phyloP scores from a whole-genome alignment of 805 yeast genomes.

The Ogataea philodendri region DNA sequence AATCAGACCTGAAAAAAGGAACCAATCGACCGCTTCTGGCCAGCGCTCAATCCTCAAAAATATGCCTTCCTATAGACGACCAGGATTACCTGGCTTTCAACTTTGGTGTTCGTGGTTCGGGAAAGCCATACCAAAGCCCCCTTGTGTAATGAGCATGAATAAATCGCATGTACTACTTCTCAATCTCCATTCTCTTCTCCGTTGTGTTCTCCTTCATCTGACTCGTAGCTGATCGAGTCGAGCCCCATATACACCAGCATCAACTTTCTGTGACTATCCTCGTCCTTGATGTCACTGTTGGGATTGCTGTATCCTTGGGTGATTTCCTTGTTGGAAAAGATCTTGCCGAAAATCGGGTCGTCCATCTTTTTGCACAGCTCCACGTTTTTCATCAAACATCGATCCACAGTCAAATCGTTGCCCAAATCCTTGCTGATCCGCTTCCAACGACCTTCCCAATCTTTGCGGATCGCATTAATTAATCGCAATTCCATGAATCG shows the following conservation, averaged over 20 bases:
- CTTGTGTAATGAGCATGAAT: slow-evolving; percentile 3
- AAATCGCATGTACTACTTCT: not conserved
- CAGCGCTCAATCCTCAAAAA: slow-evolving; percentile 3
- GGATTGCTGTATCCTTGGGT: slow-evolving; percentile 26
- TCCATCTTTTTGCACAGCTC: slow-evolving; percentile 35
- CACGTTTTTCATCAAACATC: slow-evolving; percentile 32
- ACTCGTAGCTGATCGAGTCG: slow-evolving; percentile 35
- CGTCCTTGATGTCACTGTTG: slow-evolving; percentile 31
- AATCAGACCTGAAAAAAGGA: slow-evolving; percentile 11
- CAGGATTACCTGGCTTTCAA: slow-evolving; percentile 3
- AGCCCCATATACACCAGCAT: slow-evolving; percentile 38
- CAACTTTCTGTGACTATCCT: slow-evolving; percentile 34
- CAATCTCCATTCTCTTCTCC: slow-evolving; percentile 4
- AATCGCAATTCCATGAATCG: slow-evolving; percentile 35
- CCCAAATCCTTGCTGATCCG: slow-evolving; percentile 36
- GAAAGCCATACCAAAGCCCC: slow-evolving; percentile 7
- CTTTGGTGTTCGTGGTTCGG: slow-evolving; percentile 8
- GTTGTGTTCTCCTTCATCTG: slow-evolving; percentile 24
- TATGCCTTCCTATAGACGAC: slow-evolving; percentile 8
- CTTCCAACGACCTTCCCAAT: slow-evolving; percentile 43
- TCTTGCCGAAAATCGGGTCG: slow-evolving; percentile 23
- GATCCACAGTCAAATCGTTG: slow-evolving; percentile 29
- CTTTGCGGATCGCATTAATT: slow-evolving; percentile 33
- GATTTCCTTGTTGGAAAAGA: slow-evolving; percentile 32
- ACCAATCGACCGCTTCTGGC: slow-evolving; percentile 1